These are phyloP conservation scores for Penicillium sp. DNA, from an alignment of 2,329 filamentous ascomycete species.

Conservation along the genomic window DNA sequence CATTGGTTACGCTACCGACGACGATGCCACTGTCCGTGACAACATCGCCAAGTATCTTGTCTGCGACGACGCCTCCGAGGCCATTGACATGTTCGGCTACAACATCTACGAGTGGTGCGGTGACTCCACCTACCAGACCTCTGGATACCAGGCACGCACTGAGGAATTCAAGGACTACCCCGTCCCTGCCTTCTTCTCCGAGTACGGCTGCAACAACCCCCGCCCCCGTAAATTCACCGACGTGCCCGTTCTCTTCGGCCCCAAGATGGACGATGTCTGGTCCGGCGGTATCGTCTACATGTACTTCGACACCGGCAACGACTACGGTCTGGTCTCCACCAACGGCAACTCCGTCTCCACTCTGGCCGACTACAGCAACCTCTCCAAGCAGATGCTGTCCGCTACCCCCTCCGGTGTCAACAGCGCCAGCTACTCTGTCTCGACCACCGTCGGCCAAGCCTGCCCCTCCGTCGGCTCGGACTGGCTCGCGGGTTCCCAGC, in stretches of 20 bases:
- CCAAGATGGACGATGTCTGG: conserved; percentile 81
- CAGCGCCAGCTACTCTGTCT: conserved; percentile 67
- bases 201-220: conserved; percentile 89
- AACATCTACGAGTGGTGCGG: conserved; percentile 99
- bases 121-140: conserved; percentile 69
- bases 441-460: conserved; percentile 63
- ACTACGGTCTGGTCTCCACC: conserved; percentile 70
- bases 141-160: conserved; percentile 79
- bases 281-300: conserved; percentile 98
- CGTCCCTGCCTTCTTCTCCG: conserved; percentile 95
- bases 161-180: conserved; percentile 85
- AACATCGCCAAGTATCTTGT: conserved; percentile 92
- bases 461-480: conserved; percentile 66
- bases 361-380: conserved; percentile 70
- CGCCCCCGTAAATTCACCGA: conserved; percentile 79
- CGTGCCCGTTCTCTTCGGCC: conserved; percentile 74
- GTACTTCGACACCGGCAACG: conserved; percentile 89
- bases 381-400: conserved; percentile 67
- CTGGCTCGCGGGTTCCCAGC: conserved; percentile 68
- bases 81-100: conserved; percentile 99
- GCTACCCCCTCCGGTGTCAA: conserved; percentile 66
- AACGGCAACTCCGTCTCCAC: conserved; percentile 62
- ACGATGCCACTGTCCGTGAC: conserved; percentile 77
- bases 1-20: conserved; percentile 95
- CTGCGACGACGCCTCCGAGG: conserved; percentile 64